Evolutionary conservation across 202 grass and related monocot genomes (phyloP), one percentile per base, ranked within the genome.

Genomic region (Hordeum pubiflorum): DNA sequence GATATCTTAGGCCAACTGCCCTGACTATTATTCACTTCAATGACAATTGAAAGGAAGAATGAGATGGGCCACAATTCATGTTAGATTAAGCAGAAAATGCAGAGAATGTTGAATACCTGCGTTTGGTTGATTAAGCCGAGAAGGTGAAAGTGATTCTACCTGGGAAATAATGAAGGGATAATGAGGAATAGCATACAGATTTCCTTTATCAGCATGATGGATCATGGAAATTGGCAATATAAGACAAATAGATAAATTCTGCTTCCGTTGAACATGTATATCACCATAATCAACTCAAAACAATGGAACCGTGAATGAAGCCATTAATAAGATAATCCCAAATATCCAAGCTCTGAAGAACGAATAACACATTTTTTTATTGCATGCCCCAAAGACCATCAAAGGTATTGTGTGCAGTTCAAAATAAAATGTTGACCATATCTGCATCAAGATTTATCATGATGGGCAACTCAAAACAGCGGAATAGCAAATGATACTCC

Each of bases 61-160:
- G 22, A 74, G 29, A 62, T 61, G 68, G 23, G 56, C 7, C 57
- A 34, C 57, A 57, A 5, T 27, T 40, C 81, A 77, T 78, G 26
- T 21, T 61, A 32, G 3, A 61, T 78, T 23, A 81, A 59, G 44
- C 22, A 74, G 52, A 66, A 77, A 78, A 43, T 8, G 11, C 3
- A 22, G 61, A 54, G 21, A 70, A 71, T 81, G 61, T 15, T 50
- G 40, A 57, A 12, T 94, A 97, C 92, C 94, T 79, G 82, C 8
- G 9, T 83, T 84, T 34, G 79, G 50, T 74, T 84, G 87, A 52
- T 24, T 57, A 54, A 69, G 37, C 55, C 71, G 67, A n/a, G 69
- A 79, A 83, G 94, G 86, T 82, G 84, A 89, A 81, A 72, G 80
- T 24, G 86, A 44, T 87, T 91, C 92, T 33, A 66, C 89, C 89